These are phyloP conservation scores for Tulasnella sp. DNA, from an alignment of 768 basidiomycete genomes.

Conservation along the genomic window DNA sequence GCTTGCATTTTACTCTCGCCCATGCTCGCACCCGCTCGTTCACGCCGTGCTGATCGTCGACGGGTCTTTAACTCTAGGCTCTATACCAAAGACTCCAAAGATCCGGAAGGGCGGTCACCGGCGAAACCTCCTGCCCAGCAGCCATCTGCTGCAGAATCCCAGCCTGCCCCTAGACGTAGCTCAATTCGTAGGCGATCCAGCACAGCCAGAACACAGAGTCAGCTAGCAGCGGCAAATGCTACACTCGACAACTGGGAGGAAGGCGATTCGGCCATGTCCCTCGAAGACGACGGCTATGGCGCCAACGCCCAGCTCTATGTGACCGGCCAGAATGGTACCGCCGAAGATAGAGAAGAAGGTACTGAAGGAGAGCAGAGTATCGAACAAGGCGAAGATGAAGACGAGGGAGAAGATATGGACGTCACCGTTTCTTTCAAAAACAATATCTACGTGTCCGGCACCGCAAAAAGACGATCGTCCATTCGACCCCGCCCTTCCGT, in stretches of 20 bases:
- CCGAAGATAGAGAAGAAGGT: background rate
- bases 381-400: slow-evolving; percentile 3
- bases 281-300: slow-evolving; percentile 15
- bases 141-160: background rate
- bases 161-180: background rate
- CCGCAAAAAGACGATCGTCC: slow-evolving; percentile 5
- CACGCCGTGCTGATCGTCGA: background rate
- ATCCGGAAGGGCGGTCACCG: background rate
- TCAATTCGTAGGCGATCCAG: background rate
- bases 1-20: background rate
- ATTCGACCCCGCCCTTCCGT: background rate
- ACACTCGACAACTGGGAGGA: slow-evolving; percentile 15
- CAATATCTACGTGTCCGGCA: slow-evolving; percentile 12
- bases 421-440: slow-evolving; percentile 15
- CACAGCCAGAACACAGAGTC: background rate
- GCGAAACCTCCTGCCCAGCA: background rate
- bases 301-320: slow-evolving; percentile 15
- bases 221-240: background rate
- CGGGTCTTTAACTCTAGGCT: background rate
- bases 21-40: background rate
- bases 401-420: slow-evolving; percentile 24
- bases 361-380: slow-evolving; percentile 2
- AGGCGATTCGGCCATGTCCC: slow-evolving; percentile 19
- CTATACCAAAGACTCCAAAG: slow-evolving; percentile 17
- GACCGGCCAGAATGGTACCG: background rate